These are phyloP conservation scores for Phanerochaete carnosa DNA, from an alignment of 768 basidiomycete species.

Conservation along the genomic window DNA sequence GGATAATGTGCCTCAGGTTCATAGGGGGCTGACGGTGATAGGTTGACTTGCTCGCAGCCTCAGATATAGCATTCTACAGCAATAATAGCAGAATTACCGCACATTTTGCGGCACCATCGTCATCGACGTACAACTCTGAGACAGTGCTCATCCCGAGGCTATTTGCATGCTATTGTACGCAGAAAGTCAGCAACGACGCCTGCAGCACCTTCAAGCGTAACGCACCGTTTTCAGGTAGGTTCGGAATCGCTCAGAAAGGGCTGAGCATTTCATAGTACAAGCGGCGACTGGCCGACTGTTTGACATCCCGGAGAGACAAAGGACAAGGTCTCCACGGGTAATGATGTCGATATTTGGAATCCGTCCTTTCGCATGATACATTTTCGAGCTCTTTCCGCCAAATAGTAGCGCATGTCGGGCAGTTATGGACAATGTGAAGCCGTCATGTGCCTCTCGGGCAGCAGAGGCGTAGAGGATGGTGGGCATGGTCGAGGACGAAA, in stretches of 20 bases:
- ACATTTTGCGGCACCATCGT: conserved; percentile 43
- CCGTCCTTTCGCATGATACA: conserved; percentile 30
- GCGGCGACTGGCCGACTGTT: conserved; percentile 41
- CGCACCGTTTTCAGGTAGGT: conserved; percentile 49
- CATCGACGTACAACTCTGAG: conserved; percentile 49
- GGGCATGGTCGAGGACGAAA: conserved; percentile 18
- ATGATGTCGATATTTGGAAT: conserved; percentile 44
- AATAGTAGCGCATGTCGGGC: conserved; percentile 41
- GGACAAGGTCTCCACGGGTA: conserved; percentile 43
- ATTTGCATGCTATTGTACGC: conserved; percentile 47
- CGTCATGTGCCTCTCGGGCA: conserved; percentile 42
- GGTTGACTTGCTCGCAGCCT: not conserved
- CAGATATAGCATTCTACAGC: too few species aligned
- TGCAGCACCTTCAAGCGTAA: not conserved
- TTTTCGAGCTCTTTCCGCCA: conserved; percentile 27
- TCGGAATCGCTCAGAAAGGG: conserved; percentile 45
- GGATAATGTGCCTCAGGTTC: not conserved
- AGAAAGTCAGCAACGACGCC: conserved; percentile 1
- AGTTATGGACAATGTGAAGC: conserved; percentile 42
- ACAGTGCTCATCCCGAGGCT: conserved; percentile 56
- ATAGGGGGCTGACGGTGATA: not conserved
- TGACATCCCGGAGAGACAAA: conserved; percentile 53
- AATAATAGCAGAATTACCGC: conserved; percentile 10
- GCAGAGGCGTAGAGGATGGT: conserved; percentile 22
- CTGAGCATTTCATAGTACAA: conserved; percentile 44